A percentile compares a stretch with the other conserved stretches of the same genome.
phyloP scores from a whole-genome alignment of 192 early-diverging fungal species.

The Gonapodya sp. region DNA sequence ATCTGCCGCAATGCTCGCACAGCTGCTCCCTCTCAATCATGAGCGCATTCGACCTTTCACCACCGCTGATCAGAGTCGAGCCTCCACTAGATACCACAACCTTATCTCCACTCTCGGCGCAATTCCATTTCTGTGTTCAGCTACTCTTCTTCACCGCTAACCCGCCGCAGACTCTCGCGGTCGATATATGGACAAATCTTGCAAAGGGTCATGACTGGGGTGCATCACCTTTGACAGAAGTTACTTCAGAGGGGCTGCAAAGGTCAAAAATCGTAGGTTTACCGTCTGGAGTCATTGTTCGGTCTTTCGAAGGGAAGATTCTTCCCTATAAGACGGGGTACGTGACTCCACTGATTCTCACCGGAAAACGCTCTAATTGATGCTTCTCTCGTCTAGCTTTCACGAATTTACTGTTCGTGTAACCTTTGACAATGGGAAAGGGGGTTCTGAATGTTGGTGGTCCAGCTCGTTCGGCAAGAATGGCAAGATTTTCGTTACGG shows the following conservation, averaged over 20 bases:
- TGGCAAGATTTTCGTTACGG: conserved; percentile 7
- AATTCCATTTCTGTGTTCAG: neutral
- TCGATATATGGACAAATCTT: neutral
- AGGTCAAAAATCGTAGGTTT: neutral
- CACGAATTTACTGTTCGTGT: neutral
- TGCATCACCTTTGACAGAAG: neutral
- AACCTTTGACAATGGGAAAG: neutral
- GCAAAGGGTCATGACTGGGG: neutral
- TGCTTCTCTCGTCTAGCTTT: neutral
- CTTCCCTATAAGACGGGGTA: neutral
- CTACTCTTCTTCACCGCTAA: neutral
- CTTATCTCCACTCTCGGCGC: neutral
- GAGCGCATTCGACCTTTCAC: neutral
- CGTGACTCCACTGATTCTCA: neutral
- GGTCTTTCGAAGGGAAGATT: neutral
- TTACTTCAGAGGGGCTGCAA: neutral
- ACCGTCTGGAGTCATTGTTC: neutral
- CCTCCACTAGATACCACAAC: neutral
- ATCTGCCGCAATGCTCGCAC: too few relatives aligned
- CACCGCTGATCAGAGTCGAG: neutral
- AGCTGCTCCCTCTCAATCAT: too few relatives aligned
- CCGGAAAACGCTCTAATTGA: neutral
- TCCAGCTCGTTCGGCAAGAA: conserved; percentile 1
- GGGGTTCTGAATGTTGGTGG: neutral
- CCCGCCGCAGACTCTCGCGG: neutral